These are phyloP conservation scores for Zizania palustris DNA, from an alignment of 202 grass and related monocot genomes.

Conservation along the genomic window DNA sequence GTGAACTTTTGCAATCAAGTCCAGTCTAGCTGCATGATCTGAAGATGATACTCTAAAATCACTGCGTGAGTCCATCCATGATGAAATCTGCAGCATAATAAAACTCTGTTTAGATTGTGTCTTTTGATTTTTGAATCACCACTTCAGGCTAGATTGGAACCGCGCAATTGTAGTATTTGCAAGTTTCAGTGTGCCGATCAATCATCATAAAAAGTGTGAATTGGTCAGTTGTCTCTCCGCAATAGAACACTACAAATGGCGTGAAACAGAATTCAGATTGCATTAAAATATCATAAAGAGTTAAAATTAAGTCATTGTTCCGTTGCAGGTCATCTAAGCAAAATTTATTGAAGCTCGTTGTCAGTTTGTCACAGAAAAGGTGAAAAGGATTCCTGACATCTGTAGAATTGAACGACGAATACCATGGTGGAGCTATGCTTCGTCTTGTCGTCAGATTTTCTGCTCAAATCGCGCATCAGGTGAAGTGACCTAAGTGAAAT, in stretches of 20 bases:
- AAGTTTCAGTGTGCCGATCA: constrained; percentile 11
- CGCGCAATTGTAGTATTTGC: not conserved
- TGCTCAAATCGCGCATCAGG: constrained; percentile 7
- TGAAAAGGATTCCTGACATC: not conserved
- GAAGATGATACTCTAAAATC: constrained; percentile 42
- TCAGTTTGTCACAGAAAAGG: not conserved
- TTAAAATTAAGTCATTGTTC: not conserved
- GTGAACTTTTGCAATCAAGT: constrained; percentile 63
- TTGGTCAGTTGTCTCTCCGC: not conserved
- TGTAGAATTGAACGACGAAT: not conserved
- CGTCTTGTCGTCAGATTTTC: not conserved
- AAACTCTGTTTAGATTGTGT: constrained; percentile 13
- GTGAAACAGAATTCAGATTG: not conserved
- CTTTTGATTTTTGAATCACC: no score
- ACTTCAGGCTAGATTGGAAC: not conserved
- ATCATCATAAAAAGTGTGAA: constrained; percentile 5
- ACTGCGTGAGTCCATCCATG: constrained; percentile 67
- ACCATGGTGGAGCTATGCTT: not conserved
- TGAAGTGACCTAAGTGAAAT: not conserved
- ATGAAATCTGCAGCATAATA: constrained; percentile 63
- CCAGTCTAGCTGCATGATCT: constrained; percentile 74
- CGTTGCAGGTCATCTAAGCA: not conserved
- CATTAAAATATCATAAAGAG: not conserved
- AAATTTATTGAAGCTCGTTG: not conserved
- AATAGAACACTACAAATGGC: not conserved